A percentile compares a stretch with the other conserved stretches of the same genome.
Evolutionary conservation across 345 rosid genomes (phyloP).

Genomic region (Rhizophora apiculata): DNA sequence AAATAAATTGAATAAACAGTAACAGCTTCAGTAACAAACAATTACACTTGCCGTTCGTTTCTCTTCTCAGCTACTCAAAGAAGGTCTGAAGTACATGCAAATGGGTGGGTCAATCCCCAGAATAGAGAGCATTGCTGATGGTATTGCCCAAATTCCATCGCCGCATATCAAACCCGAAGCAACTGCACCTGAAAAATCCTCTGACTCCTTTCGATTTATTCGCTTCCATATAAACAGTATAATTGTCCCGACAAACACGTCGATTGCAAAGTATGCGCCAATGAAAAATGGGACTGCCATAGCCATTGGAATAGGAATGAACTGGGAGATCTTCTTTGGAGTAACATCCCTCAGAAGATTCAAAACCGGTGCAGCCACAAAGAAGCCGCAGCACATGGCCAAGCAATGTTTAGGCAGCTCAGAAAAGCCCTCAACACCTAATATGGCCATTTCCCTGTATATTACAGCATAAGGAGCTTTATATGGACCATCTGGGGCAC

Average conservation of each 20-base stretch:
- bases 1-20: no score
- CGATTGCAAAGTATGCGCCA: slow-evolving; percentile 87
- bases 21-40: no score
- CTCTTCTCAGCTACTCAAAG: slow-evolving; percentile 36
- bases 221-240: slow-evolving; percentile 73
- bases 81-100: slow-evolving; percentile 88
- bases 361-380: slow-evolving; percentile 52
- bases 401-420: slow-evolving; percentile 79
- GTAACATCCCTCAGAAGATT: slow-evolving; percentile 67
- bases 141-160: slow-evolving; percentile 89
- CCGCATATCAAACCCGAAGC: slow-evolving; percentile 93
- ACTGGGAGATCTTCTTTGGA: slow-evolving; percentile 64
- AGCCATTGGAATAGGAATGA: slow-evolving; percentile 87
- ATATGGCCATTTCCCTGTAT: slow-evolving; percentile 83
- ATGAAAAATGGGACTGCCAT: slow-evolving; percentile 90
- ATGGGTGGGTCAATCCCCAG: slow-evolving; percentile 83
- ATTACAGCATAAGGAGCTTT: slow-evolving; percentile 89
- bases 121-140: slow-evolving; percentile 80
- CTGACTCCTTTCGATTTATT: slow-evolving; percentile 59
- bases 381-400: slow-evolving; percentile 70
- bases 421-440: slow-evolving; percentile 72
- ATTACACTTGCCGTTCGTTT: neutral
- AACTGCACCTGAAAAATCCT: slow-evolving; percentile 75
- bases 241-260: slow-evolving; percentile 82
- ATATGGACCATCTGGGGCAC: slow-evolving; percentile 79